Conservation (phyloP, 2,329 filamentous ascomycete species). For the Ilyonectria robusta region DNA sequence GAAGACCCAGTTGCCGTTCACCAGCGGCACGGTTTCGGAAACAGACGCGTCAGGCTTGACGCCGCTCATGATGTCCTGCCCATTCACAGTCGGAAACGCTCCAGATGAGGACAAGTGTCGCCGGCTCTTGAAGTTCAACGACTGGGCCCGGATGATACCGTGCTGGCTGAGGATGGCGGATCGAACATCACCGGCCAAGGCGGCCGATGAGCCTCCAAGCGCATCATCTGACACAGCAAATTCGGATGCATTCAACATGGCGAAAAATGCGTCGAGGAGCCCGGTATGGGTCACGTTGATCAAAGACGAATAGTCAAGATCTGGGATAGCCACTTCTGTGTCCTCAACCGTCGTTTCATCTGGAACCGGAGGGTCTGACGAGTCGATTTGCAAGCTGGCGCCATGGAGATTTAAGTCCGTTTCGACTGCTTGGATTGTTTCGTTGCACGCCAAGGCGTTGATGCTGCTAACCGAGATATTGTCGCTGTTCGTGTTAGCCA, state of each 20-base stretch:
- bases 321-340: conserved; percentile 41
- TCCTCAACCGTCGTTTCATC: conserved; percentile 41
- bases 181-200: conserved; percentile 40
- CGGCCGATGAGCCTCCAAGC: conserved; percentile 40
- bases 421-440: conserved; percentile 51
- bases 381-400: conserved; percentile 46
- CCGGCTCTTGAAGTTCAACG: conserved; percentile 49
- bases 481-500: conserved; percentile 41
- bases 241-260: conserved; percentile 51
- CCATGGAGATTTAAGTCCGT: conserved; percentile 44
- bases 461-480: conserved; percentile 48
- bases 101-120: conserved; percentile 38
- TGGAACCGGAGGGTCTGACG: conserved; percentile 45
- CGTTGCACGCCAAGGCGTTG: conserved; percentile 56
- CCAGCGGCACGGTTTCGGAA: conserved; percentile 43
- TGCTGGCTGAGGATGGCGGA: conserved; percentile 55
- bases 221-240: conserved; percentile 48
- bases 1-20: conserved; percentile 35
- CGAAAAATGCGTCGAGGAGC: conserved; percentile 55
- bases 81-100: conserved; percentile 38
- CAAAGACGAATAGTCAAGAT: conserved; percentile 50
- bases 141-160: conserved; percentile 54
- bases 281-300: conserved; percentile 45
- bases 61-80: conserved; percentile 41
- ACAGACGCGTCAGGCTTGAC: conserved; percentile 40